Conservation (phyloP, 345 rosid genomes). For the Aegle marmelos region DNA sequence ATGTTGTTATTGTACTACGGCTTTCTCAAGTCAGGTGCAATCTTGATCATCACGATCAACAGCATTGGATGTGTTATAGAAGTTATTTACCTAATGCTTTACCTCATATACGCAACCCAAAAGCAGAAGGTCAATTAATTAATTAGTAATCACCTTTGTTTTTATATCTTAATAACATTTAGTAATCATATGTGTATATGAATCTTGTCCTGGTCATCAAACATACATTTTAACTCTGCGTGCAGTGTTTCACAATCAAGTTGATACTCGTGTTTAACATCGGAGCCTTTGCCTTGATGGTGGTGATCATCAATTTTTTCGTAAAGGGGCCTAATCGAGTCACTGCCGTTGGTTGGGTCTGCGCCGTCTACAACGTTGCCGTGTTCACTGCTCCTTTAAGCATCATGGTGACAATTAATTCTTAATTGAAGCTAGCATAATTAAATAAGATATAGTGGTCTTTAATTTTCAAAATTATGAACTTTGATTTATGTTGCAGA, state of each 20-base stretch:
- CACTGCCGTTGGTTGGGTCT: constrained; percentile 67
- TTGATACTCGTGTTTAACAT: constrained; percentile 53
- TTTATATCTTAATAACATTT: too few relatives aligned
- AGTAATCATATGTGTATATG: not conserved
- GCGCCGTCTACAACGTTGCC: constrained; percentile 60
- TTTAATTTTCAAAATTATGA: too few relatives aligned
- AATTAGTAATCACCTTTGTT: too few relatives aligned
- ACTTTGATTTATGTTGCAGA: constrained; percentile 35
- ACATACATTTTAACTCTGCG: too few relatives aligned
- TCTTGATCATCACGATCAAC: constrained; percentile 61
- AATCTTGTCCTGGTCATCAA: not conserved
- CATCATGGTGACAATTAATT: constrained; percentile 52
- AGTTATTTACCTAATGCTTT: constrained; percentile 42
- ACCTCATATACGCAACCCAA: constrained; percentile 56
- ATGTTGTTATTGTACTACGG: constrained; percentile 68
- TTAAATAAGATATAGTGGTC: too few relatives aligned
- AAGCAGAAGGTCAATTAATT: constrained; percentile 39
- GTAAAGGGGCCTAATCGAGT: constrained; percentile 38
- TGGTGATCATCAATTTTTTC: constrained; percentile 34
- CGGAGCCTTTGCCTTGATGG: constrained; percentile 48
- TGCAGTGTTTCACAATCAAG: constrained; percentile 52
- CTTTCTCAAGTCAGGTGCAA: constrained; percentile 40
- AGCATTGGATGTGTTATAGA: constrained; percentile 58
- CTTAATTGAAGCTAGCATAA: too few relatives aligned
- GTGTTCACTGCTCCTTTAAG: constrained; percentile 76